Base-by-base conservation (phyloP, 2,329 filamentous ascomycete genomes). In the Phialophora macrospora region DNA sequence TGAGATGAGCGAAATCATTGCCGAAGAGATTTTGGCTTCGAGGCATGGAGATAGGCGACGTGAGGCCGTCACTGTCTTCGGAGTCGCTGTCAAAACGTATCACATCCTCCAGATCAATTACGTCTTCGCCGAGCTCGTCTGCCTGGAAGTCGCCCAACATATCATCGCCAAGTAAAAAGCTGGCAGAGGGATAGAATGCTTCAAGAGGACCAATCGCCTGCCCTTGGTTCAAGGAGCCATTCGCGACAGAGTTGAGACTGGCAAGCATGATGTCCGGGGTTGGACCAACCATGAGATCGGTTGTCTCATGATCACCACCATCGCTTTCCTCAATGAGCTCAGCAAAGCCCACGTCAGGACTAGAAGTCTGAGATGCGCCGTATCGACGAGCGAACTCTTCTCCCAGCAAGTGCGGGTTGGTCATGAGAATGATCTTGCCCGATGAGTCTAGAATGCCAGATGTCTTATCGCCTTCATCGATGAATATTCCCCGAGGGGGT, bases 251-350 rank as follows among this genome's bases (percentile, higher is more conserved):
- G 24, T 80, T 79, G 79, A 92, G 88, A 71, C 88, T 89, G 56
- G 88, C 89, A 79, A 93, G 87, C 90, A 93, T 93, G 70, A 93
- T 84, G 65, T 92, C 90, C 63, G 88, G 87, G 20, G 87, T 86
- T 65, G 90, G 64, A 34, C 30, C 51, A 14, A 46, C 57, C 34
- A 63, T 44, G 28, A 66, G 61, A 44, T 55, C 66, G 49, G 20
- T 61, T 61, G 59, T 56, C 32, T 68, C 66, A 24, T 49, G 60
- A 20, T 71, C 67, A 55, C 81, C 80, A 8, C 77, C 78, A 52
- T 82, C 80, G 63, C 78, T 82, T 62, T 82, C 80, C 63, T 81
- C 68, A 48, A 72, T 67, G 30, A 71, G 70, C 46, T 71, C 70
- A 12, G 68, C 68, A 60, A 72, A 72, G 38, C 68, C 66, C 20